Evolutionary conservation across 805 yeast species (phyloP), one percentile per base, ranked within the genome.

Genomic region (Allodekkera sacchari): DNA sequence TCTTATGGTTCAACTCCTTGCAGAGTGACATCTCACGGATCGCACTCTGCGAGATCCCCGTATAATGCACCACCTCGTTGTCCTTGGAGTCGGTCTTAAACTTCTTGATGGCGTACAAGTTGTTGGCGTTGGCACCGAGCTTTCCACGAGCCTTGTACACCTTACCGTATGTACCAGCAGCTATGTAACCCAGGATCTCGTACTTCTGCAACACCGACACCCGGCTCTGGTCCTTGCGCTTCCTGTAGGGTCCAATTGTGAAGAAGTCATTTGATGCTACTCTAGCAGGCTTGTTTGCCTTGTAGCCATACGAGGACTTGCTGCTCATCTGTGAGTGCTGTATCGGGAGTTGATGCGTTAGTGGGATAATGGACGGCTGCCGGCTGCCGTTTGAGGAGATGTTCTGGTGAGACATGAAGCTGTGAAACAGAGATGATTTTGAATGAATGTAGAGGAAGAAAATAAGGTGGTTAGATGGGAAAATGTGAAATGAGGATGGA

Each of bases 161-260:
- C 36, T 85, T 73, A 36, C 98, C 98, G 55, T 92, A 92, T 0
- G 98, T 92, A 24, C 98, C 98, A 1, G 98, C 96, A 1, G 98
- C 98, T 36, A 92, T 92, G 56, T 92, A 92, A 0, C 98, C 98
- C 12, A 87, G 59, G 37, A 92, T 80, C 39, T 81, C 88, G 57
- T 88, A 92, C 45, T 79, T 81, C 32, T 80, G 78, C n/a, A 85
- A 59, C 3, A 92, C 95, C 3, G 83, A 76, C 19, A 73, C 66
- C 32, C 95, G 59, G 10, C 71, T 57, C 17, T 68, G 55, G 50
- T 85, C 95, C 47, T 73, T 71, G 25, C 89, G 64, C 15, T 61
- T 56, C 42, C 73, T 70, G 50, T 80, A 81, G 0, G 78, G 77
- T 1, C 64, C 71, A 18, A 74, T 62, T 0, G 79, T 63, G 46